phyloP scores from a whole-genome alignment of 1,284 basidiomycete genomes.

The Xerocomus nothofagi region DNA sequence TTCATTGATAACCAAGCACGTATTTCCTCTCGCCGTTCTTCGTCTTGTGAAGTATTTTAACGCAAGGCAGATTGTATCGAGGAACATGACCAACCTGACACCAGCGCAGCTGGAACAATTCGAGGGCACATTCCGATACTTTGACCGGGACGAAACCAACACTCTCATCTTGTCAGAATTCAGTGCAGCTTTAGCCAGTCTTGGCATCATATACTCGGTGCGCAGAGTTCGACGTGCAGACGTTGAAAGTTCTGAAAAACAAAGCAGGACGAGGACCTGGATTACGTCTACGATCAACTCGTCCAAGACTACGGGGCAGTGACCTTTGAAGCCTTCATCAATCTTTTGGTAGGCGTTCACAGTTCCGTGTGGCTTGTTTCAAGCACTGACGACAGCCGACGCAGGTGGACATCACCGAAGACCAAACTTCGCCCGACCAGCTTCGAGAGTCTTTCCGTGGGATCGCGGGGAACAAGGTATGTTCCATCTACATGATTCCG shows the following conservation, averaged over 20 bases:
- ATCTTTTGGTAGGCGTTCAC: constrained; percentile 68
- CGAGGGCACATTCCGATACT: constrained; percentile 96
- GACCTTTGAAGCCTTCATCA: constrained; percentile 93
- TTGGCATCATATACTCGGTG: constrained; percentile 91
- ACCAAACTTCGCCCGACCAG: constrained; percentile 91
- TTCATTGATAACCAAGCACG: constrained; percentile 95
- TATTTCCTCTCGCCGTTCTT: neutral
- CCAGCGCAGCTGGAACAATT: constrained; percentile 97
- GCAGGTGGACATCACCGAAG: constrained; percentile 93
- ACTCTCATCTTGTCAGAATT: constrained; percentile 86
- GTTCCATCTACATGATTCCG: constrained; percentile 18
- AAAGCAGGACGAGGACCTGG: constrained; percentile 79
- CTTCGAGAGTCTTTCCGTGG: constrained; percentile 92
- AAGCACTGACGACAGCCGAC: constrained; percentile 7
- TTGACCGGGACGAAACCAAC: constrained; percentile 92
- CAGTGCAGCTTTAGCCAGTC: constrained; percentile 88
- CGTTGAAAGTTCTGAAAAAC: constrained; percentile 5
- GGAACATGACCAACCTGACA: constrained; percentile 89
- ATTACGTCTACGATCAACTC: constrained; percentile 84
- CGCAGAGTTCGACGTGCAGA: constrained; percentile 18
- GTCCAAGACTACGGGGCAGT: constrained; percentile 84
- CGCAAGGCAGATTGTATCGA: constrained; percentile 79
- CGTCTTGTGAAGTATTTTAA: constrained; percentile 6
- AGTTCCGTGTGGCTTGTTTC: neutral
- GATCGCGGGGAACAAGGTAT: constrained; percentile 86